phyloP scores from a whole-genome alignment of 2,329 filamentous ascomycete species.

The Beauveria pseudobassiana region DNA sequence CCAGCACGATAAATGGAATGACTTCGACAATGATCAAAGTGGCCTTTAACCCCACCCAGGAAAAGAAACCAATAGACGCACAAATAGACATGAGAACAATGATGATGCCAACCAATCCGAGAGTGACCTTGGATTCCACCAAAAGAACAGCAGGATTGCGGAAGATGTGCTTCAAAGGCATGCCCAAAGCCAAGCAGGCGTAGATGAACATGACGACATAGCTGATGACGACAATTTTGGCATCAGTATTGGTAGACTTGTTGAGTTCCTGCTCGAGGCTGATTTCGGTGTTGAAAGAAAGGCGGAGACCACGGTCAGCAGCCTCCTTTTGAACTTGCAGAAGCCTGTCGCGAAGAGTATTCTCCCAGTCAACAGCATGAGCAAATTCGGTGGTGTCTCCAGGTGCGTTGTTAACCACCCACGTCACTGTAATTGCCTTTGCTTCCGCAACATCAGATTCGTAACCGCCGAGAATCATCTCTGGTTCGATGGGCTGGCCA shows the following conservation, averaged over 20 bases:
- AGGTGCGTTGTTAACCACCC: conserved; percentile 83
- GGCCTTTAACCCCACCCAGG: conserved; percentile 83
- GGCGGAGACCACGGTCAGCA: conserved; percentile 63
- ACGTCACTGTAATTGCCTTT: conserved; percentile 78
- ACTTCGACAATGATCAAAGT: conserved; percentile 98
- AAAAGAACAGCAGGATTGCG: conserved; percentile 76
- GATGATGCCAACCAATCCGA: conserved; percentile 88
- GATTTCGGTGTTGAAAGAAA: conserved; percentile 94
- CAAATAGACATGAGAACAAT: conserved; percentile 98
- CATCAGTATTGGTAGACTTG: conserved; percentile 96
- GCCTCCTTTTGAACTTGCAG: conserved; percentile 78
- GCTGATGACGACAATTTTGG: conserved; percentile 91
- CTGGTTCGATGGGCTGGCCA: conserved; percentile 77
- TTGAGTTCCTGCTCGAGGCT: conserved; percentile 94
- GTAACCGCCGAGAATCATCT: conserved; percentile 80
- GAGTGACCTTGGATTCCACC: conserved; percentile 92
- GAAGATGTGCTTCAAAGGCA: conserved; percentile 70
- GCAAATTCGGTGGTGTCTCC: conserved; percentile 65
- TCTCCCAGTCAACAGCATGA: conserved; percentile 84
- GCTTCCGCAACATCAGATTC: conserved; percentile 62
- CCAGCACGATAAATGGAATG: conserved; percentile 93
- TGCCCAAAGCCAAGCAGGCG: conserved; percentile 85
- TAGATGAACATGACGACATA: conserved; percentile 99
- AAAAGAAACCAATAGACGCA: conserved; percentile 90
- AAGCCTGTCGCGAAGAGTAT: conserved; percentile 65